Evolutionary conservation across 2,329 filamentous ascomycete species (phyloP), one percentile per base, ranked within the genome.

Genomic region (Scedosporium dehoogii): DNA sequence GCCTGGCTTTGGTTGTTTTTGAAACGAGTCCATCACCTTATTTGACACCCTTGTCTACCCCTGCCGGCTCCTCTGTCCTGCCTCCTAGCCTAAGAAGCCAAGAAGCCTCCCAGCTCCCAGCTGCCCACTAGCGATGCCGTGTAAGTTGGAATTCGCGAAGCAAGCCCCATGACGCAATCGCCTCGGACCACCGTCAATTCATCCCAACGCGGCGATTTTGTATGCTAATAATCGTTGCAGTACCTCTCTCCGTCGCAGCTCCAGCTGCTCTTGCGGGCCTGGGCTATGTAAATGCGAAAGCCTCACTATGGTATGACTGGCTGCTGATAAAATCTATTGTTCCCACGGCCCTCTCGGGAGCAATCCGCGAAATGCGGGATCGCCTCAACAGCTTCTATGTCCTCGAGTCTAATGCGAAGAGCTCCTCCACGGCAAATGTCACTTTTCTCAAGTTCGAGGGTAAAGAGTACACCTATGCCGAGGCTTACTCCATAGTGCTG

Each of bases 241-340:
- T 62, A 18, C 60, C 60, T 18, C 60, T 62, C 55, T 51, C 77
- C 23, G 65, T 85, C 58, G 78, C 84, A 6, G 76, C 81, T 29
- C 85, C 88, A 18, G 87, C 87, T 16, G 81, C 84, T 55, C 80
- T 82, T 33, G 88, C 89, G 4, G 81, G 82, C 3, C 76, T 88
- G n/a, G 88, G 90, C 38, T 96, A 96, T 72, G 73, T 93, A 67
- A 91, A 94, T 70, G 91, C 89, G 51, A 86, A 83, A 71, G 81
- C 81, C 63, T 80, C 82, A 6, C 68, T 92, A 55, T 85, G 79
- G 71, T 86, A 90, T 70, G 91, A 96, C 73, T 72, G 78, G 53
- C 71, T 74, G 6, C 72, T 92, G 16, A 69, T 93, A n/a, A 78
- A 76, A 41, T 79, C 80, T 60, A 73, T 84, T 46, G 44, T 84